Percentiles rank a stretch among this genome's conserved stretches.
phyloP scores from a whole-genome alignment of 148 eudicot genomes.

The Dianthus caryophyllus region DNA sequence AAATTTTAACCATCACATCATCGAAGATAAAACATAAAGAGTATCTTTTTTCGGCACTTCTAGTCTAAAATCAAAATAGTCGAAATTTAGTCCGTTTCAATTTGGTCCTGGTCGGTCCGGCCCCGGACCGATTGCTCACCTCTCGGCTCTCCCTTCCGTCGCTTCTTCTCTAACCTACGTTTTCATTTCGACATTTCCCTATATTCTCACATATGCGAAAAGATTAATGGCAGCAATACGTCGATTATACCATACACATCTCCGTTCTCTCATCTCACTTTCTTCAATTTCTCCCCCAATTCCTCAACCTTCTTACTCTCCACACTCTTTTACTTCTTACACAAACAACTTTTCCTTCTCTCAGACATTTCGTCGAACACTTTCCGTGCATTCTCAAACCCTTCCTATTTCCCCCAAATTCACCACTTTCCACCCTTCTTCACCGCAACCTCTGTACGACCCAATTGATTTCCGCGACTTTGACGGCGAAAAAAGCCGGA shows the following conservation, averaged over 20 bases:
- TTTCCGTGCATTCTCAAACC: conserved; percentile 14
- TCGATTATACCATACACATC: neutral
- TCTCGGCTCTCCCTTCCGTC: too few relatives aligned
- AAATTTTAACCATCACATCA: too few relatives aligned
- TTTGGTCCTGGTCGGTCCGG: too few relatives aligned
- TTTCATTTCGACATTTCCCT: neutral
- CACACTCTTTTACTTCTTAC: neutral
- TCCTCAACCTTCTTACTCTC: neutral
- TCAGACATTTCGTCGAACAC: conserved; percentile 68
- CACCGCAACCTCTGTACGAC: conserved; percentile 13
- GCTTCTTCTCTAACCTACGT: too few relatives aligned
- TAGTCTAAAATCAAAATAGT: too few relatives aligned
- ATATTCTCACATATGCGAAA: neutral
- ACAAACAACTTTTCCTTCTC: conserved; percentile 30
- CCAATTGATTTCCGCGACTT: conserved; percentile 32
- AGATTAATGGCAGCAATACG: conserved; percentile 15
- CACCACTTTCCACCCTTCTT: conserved; percentile 20
- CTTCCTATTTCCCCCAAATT: conserved; percentile 3
- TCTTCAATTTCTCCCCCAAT: neutral
- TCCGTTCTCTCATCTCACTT: conserved; percentile 10
- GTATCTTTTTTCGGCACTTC: too few relatives aligned
- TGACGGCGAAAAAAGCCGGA: conserved; percentile 8
- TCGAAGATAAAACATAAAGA: too few relatives aligned
- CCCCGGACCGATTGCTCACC: too few relatives aligned
- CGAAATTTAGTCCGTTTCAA: too few relatives aligned